phyloP scores from a whole-genome alignment of 1,139 yeast species.

The Saccharomyces hybrid region DNA sequence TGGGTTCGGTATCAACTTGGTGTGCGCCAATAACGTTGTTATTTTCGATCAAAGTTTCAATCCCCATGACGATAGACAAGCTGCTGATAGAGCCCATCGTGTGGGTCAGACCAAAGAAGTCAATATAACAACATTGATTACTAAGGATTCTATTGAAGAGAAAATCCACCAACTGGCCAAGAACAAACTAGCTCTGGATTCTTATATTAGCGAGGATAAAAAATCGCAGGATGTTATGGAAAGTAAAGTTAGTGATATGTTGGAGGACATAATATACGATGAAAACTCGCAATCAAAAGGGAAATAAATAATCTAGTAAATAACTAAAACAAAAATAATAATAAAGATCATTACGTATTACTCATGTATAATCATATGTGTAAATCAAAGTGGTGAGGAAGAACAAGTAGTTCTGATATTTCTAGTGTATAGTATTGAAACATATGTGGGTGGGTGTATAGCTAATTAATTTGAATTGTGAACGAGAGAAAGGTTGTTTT shows the following conservation, averaged over 20 bases:
- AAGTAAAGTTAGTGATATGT: constrained; percentile 24
- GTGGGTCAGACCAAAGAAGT: constrained; percentile 94
- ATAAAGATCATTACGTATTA: not conserved
- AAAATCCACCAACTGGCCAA: constrained; percentile 80
- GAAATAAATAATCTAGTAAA: not conserved
- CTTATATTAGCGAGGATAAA: constrained; percentile 28
- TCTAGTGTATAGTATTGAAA: not conserved
- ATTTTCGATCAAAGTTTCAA: constrained; percentile 91
- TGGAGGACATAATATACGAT: constrained; percentile 29
- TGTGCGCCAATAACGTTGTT: constrained; percentile 88
- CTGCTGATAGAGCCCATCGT: constrained; percentile 96
- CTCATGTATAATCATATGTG: not conserved
- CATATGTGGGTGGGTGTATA: not conserved
- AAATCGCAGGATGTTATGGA: constrained; percentile 25
- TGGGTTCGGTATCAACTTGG: constrained; percentile 93
- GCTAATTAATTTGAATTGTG: not conserved
- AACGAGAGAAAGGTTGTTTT: not conserved
- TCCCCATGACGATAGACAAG: constrained; percentile 97
- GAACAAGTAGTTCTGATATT: not conserved
- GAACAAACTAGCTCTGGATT: constrained; percentile 80
- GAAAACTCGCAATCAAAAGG: constrained; percentile 13
- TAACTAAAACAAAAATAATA: not conserved
- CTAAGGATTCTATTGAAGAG: constrained; percentile 76
- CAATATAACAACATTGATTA: constrained; percentile 66
- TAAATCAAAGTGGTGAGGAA: not conserved